These are phyloP conservation scores for Coemansia sp. DNA, from an alignment of 192 early-diverging fungal species.

Conservation along the genomic window DNA sequence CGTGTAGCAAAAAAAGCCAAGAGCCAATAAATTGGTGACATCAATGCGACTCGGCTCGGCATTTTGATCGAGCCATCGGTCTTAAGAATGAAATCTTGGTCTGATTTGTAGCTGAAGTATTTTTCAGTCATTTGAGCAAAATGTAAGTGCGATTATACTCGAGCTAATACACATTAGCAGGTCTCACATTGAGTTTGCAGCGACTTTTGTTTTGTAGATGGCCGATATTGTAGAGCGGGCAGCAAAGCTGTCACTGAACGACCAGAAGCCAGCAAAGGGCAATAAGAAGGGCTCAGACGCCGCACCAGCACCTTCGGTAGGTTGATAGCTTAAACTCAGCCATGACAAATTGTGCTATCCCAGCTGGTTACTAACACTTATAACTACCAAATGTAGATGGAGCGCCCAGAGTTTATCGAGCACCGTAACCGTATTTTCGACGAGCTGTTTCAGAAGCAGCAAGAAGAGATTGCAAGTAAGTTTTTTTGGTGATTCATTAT, in stretches of 20 bases:
- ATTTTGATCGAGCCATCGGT: background rate
- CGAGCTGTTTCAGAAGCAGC: conserved; percentile 49
- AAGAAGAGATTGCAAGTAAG: conserved; percentile 49
- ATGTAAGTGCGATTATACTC: too few relatives aligned
- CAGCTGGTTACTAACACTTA: background rate
- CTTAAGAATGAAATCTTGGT: background rate
- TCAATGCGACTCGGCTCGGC: conserved; percentile 4
- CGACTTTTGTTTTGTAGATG: conserved; percentile 28
- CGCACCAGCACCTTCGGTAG: conserved; percentile 25
- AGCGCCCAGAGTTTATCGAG: conserved; percentile 50
- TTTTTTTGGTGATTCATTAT: conserved; percentile 34
- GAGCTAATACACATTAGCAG: too few relatives aligned
- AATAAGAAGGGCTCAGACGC: conserved; percentile 17
- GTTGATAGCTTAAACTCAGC: background rate
- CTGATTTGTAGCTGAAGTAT: too few relatives aligned
- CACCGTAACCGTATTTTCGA: conserved; percentile 55
- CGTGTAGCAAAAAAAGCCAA: background rate
- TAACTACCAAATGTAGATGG: conserved; percentile 13
- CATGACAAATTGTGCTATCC: too few relatives aligned
- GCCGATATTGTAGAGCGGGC: conserved; percentile 33
- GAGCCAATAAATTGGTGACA: background rate
- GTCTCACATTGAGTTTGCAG: too few relatives aligned
- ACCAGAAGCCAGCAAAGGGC: conserved; percentile 18
- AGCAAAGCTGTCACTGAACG: conserved; percentile 32
- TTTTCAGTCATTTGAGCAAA: too few relatives aligned